Percentiles rank a stretch among this genome's conserved stretches.
phyloP scores from a whole-genome alignment of 179 eudicot species.

The Drosera spatulata region DNA sequence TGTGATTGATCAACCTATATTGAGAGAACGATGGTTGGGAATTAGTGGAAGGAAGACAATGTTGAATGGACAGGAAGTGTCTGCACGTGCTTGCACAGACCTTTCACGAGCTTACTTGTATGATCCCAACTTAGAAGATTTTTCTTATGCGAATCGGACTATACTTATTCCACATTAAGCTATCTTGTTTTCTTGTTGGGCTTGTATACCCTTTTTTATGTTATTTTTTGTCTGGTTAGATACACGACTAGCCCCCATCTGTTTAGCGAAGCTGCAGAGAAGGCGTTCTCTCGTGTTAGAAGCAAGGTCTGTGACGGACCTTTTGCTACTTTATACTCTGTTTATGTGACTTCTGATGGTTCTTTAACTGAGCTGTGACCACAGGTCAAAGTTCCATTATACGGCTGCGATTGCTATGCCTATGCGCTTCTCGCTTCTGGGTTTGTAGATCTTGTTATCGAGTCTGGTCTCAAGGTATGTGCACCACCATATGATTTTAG shows the following conservation, averaged over 20 bases:
- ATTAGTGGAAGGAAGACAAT: conserved; percentile 63
- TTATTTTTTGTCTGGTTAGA: conserved; percentile 28
- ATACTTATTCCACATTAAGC: not conserved
- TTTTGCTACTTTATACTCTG: not conserved
- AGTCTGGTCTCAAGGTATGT: conserved; percentile 89
- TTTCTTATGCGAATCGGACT: not conserved
- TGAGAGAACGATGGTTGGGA: conserved; percentile 88
- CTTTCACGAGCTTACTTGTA: conserved; percentile 86
- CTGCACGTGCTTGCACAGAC: conserved; percentile 66
- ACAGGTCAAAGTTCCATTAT: conserved; percentile 88
- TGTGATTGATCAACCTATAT: conserved; percentile 81
- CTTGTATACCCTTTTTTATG: not conserved
- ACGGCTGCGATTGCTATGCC: conserved; percentile 97
- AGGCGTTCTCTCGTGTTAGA: conserved; percentile 82
- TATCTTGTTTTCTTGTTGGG: not conserved
- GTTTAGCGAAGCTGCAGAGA: conserved; percentile 65
- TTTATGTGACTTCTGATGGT: too few species aligned
- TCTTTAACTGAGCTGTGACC: not conserved
- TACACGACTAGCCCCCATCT: conserved; percentile 98
- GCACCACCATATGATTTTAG: not conserved
- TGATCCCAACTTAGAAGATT: conserved; percentile 11
- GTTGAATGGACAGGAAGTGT: conserved; percentile 65
- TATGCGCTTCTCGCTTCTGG: conserved; percentile 97
- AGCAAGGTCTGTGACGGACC: conserved; percentile 32
- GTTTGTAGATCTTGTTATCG: conserved; percentile 86